A percentile compares a stretch with the other conserved stretches of the same genome.
phyloP scores from a whole-genome alignment of 1,139 yeast species.

The Debaryomycetaceae sp. region DNA sequence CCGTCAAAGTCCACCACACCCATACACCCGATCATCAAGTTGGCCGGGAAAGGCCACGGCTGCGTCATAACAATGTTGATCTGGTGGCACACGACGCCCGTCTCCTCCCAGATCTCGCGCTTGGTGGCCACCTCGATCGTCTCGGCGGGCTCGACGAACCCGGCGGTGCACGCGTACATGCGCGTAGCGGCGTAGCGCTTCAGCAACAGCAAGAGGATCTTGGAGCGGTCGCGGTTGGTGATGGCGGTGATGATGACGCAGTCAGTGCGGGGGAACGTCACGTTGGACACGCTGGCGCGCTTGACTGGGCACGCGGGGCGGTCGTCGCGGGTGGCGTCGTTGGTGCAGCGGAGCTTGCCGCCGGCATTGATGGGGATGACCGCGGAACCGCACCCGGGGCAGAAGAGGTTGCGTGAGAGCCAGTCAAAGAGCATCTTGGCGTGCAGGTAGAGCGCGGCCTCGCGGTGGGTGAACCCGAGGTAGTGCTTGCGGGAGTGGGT shows the following conservation, averaged over 20 bases:
- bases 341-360: slow-evolving; percentile 65
- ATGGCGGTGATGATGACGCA: slow-evolving; percentile 82
- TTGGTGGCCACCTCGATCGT: slow-evolving; percentile 83
- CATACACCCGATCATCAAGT: slow-evolving; percentile 88
- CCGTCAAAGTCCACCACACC: slow-evolving; percentile 69
- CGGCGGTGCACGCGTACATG: slow-evolving; percentile 85
- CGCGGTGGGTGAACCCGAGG: slow-evolving; percentile 36
- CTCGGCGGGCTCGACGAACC: slow-evolving; percentile 94
- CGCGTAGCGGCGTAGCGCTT: slow-evolving; percentile 46
- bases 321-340: slow-evolving; percentile 31
- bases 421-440: slow-evolving; percentile 85
- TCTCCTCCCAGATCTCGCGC: slow-evolving; percentile 93
- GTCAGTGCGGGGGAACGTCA: slow-evolving; percentile 89
- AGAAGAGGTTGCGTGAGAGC: slow-evolving; percentile 68
- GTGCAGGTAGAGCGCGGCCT: slow-evolving; percentile 71
- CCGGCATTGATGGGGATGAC: slow-evolving; percentile 79
- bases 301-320: slow-evolving; percentile 48
- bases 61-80: slow-evolving; percentile 68
- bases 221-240: slow-evolving; percentile 54
- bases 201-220: slow-evolving; percentile 68
- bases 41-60: slow-evolving; percentile 97
- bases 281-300: slow-evolving; percentile 50
- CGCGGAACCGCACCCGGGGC: slow-evolving; percentile 83
- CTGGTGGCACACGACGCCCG: slow-evolving; percentile 68
- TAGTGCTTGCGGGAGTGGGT: slow-evolving; percentile 34